These are phyloP conservation scores for Podaxis sp. DNA, from an alignment of 768 basidiomycete species.

Conservation along the genomic window DNA sequence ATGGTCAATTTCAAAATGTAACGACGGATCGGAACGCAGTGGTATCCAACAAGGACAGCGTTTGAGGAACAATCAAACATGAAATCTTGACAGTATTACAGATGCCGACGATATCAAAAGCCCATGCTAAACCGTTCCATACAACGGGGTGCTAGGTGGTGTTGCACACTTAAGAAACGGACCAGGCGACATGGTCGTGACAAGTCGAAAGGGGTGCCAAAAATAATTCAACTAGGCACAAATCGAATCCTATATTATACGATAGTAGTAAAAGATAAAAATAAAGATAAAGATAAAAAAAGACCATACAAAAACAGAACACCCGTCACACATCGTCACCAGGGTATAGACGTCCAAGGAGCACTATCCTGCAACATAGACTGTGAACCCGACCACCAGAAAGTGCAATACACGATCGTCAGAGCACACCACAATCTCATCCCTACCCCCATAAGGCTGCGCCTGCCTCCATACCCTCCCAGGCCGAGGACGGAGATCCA, in stretches of 20 bases:
- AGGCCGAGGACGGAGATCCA: constrained; percentile 8
- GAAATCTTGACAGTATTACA: not conserved
- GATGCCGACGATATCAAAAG: not conserved
- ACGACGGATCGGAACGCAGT: no score
- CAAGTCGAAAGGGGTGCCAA: not conserved
- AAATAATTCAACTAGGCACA: not conserved
- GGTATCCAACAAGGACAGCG: no score
- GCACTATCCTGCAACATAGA: constrained; percentile 38
- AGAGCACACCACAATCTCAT: constrained; percentile 87
- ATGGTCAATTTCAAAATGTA: no score
- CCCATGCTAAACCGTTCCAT: not conserved
- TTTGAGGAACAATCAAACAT: not conserved
- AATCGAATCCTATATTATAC: not conserved
- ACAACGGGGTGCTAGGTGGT: not conserved
- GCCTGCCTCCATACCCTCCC: constrained; percentile 11
- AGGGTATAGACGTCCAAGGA: constrained; percentile 39
- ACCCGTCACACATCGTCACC: constrained; percentile 20
- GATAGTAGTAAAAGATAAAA: not conserved
- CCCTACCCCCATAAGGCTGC: constrained; percentile 52
- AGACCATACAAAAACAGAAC: not conserved
- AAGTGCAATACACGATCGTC: constrained; percentile 77
- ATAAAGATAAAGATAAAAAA: not conserved
- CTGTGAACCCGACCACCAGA: constrained; percentile 23
- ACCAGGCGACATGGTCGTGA: not conserved
- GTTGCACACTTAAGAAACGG: not conserved